Conservation (phyloP, 345 rosid species). For the Ailanthus altissimus region DNA sequence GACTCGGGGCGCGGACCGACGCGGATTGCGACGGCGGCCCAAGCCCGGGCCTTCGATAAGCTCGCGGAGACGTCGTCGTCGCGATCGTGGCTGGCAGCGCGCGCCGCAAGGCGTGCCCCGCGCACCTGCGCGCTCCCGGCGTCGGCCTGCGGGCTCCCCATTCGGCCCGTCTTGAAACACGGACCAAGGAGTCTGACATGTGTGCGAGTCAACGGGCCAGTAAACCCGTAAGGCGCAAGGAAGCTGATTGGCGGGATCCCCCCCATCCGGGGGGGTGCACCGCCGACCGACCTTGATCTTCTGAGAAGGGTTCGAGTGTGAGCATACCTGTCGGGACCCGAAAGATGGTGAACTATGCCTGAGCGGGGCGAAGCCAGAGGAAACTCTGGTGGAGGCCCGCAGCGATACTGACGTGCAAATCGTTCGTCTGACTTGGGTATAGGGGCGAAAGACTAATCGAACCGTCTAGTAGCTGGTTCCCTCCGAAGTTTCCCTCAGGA, state of each 20-base stretch:
- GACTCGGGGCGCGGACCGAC: conserved; percentile 21
- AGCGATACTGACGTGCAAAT: conserved; percentile 52
- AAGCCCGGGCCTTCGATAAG: conserved; percentile 13
- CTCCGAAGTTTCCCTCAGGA: conserved; percentile 56
- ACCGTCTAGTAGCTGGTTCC: conserved; percentile 61
- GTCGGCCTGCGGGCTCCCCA: conserved; percentile 25
- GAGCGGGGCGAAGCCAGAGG: conserved; percentile 34
- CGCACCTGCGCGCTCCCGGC: background rate
- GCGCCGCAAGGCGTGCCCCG: background rate
- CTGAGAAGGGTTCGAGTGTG: conserved; percentile 27
- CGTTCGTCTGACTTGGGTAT: conserved; percentile 57
- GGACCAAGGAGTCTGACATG: conserved; percentile 49
- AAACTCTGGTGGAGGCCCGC: conserved; percentile 40
- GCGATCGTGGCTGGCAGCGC: conserved; percentile 8
- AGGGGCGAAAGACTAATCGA: conserved; percentile 69
- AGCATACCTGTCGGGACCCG: conserved; percentile 33
- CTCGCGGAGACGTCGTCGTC: conserved; percentile 10
- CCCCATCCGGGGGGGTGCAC: conserved; percentile 19
- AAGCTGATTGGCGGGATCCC: conserved; percentile 18
- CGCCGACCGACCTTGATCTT: conserved; percentile 34
- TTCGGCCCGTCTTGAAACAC: conserved; percentile 53
- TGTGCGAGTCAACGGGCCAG: conserved; percentile 16
- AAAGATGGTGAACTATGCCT: conserved; percentile 36
- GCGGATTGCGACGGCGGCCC: conserved; percentile 17
- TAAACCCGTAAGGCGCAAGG: conserved; percentile 11